These are phyloP conservation scores for Peltaster fructicola DNA, from an alignment of 2,329 filamentous ascomycete species.

Conservation along the genomic window DNA sequence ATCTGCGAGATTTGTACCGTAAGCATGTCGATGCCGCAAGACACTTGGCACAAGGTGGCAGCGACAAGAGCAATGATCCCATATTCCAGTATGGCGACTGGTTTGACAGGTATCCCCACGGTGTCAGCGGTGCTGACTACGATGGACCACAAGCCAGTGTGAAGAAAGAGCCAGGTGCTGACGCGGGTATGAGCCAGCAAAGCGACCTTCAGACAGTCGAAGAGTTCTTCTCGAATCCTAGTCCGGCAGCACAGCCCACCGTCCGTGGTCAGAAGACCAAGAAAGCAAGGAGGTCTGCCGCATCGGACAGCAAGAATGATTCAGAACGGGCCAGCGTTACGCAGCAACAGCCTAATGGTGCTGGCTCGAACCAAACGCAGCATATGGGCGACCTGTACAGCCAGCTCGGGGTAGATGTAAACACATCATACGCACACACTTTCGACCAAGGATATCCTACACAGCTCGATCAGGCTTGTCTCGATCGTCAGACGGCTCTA, in stretches of 20 bases:
- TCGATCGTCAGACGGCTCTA: slow-evolving; percentile 62
- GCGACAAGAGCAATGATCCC: slow-evolving; percentile 27
- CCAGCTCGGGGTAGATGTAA: slow-evolving; percentile 5
- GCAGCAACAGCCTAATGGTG: slow-evolving; percentile 8
- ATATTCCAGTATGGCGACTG: slow-evolving; percentile 96
- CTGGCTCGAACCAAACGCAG: slow-evolving; percentile 9
- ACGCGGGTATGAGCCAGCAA: slow-evolving; percentile 76
- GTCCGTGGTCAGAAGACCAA: slow-evolving; percentile 27
- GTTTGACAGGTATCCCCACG: slow-evolving; percentile 90
- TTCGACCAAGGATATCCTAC: slow-evolving; percentile 22
- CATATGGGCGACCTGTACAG: slow-evolving; percentile 10
- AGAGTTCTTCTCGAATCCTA: slow-evolving; percentile 75
- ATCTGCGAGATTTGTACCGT: slow-evolving; percentile 74
- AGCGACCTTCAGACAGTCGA: slow-evolving; percentile 84
- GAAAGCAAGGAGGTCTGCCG: slow-evolving; percentile 21
- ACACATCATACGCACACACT: slow-evolving; percentile 5
- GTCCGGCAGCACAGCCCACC: slow-evolving; percentile 34
- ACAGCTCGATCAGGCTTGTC: slow-evolving; percentile 40
- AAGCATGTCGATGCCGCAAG: slow-evolving; percentile 67
- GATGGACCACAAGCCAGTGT: slow-evolving; percentile 48
- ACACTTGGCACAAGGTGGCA: slow-evolving; percentile 35
- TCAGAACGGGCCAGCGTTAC: slow-evolving; percentile 5
- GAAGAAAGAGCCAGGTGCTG: slow-evolving; percentile 63
- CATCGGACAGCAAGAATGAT: slow-evolving; percentile 12
- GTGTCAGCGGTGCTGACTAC: slow-evolving; percentile 69